Percentiles rank a stretch among this genome's conserved stretches.
phyloP scores from a whole-genome alignment of 805 yeast species.

The Saccharomycopsis sp. region DNA sequence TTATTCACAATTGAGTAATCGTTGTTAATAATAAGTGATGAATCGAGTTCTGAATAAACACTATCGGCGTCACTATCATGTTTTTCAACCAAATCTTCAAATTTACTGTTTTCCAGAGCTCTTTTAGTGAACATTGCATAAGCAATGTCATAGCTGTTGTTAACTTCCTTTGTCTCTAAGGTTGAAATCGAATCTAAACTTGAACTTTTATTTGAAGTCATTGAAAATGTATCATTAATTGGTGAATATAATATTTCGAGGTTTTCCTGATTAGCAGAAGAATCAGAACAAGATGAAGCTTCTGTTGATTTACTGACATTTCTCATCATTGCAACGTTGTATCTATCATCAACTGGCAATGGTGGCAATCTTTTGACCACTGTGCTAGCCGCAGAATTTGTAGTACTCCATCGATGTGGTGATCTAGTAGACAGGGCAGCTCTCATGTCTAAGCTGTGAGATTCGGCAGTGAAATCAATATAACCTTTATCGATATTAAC shows the following conservation, averaged over 20 bases:
- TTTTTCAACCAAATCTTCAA: neutral
- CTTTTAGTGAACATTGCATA: constrained; percentile 1
- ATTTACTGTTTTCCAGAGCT: neutral
- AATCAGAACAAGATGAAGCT: neutral
- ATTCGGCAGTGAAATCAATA: constrained; percentile 14
- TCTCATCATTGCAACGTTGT: too few relatives aligned
- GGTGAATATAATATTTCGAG: constrained; percentile 14
- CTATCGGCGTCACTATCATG: constrained; percentile 7
- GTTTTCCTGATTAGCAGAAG: too few relatives aligned
- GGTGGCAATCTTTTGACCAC: neutral
- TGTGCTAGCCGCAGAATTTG: neutral
- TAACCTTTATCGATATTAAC: constrained; percentile 5
- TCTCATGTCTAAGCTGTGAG: constrained; percentile 9
- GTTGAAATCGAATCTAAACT: constrained; percentile 17
- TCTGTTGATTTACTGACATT: neutral
- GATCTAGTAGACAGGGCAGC: too few relatives aligned
- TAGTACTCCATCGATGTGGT: neutral
- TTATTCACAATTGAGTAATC: constrained; percentile 16
- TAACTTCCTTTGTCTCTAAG: constrained; percentile 9
- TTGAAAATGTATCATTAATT: constrained; percentile 15
- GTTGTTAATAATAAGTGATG: constrained; percentile 13
- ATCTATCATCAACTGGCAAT: too few relatives aligned
- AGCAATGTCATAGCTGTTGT: neutral
- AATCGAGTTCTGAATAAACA: constrained; percentile 12
- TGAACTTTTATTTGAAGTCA: constrained; percentile 8